These are phyloP conservation scores for Penicillium pancosmium DNA, from an alignment of 495 filamentous ascomycete genomes.

Conservation along the genomic window DNA sequence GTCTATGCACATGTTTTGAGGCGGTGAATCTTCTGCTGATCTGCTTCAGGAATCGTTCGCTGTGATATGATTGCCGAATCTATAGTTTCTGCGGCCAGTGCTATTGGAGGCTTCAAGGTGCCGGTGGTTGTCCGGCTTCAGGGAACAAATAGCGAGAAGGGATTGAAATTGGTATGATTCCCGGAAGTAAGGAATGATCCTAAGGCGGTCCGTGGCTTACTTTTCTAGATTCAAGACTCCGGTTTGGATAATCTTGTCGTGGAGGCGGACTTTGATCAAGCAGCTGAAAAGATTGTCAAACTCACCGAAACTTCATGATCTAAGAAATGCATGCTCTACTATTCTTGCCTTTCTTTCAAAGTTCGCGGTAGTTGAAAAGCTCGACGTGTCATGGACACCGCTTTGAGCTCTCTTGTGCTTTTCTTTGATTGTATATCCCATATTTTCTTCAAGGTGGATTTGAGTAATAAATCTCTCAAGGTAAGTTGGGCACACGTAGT, in stretches of 20 bases:
- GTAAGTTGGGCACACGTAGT: too few species aligned
- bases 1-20: neutral
- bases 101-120: conserved; percentile 25
- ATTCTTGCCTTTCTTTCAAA: neutral
- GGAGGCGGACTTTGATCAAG: conserved; percentile 33
- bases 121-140: conserved; percentile 37
- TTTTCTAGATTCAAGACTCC: conserved; percentile 22
- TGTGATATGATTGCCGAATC: conserved; percentile 42
- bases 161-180: conserved; percentile 26
- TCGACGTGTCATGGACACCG: too few species aligned
- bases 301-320: conserved; percentile 4
- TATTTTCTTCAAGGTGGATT: too few species aligned
- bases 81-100: conserved; percentile 29
- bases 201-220: neutral
- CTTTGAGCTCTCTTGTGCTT: too few species aligned
- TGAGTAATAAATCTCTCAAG: too few species aligned
- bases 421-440: too few species aligned
- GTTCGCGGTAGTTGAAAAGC: neutral
- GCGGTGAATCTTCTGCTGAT: neutral
- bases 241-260: conserved; percentile 26
- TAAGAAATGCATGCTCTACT: neutral
- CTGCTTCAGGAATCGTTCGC: conserved; percentile 32
- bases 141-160: conserved; percentile 34
- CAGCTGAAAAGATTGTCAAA: conserved; percentile 24
- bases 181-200: neutral